phyloP scores from a whole-genome alignment of 73 alveolate species.

The Durusdinium trenchii region DNA sequence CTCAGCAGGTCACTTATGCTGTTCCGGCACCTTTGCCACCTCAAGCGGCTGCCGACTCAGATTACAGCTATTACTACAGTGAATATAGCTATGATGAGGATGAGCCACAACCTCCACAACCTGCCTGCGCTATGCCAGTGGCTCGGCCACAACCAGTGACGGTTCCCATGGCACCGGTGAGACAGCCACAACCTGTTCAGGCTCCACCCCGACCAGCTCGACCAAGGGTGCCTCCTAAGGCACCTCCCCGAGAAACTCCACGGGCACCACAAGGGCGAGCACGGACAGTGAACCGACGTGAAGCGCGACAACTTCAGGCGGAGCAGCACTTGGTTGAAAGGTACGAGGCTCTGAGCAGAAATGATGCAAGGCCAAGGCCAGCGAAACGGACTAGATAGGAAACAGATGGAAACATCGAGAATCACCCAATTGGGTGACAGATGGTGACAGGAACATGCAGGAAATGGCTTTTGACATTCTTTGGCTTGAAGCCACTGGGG shows the following conservation, averaged over 20 bases:
- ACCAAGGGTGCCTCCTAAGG: neutral
- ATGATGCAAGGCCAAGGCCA: too few species aligned
- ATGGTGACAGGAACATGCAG: neutral
- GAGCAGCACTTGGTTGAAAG: constrained; percentile 15
- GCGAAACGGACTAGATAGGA: too few species aligned
- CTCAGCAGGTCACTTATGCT: constrained; percentile 30
- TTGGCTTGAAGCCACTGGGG: constrained; percentile 6
- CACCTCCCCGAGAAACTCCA: neutral
- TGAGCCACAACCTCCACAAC: too few species aligned
- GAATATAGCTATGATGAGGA: constrained; percentile 56
- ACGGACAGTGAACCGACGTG: neutral
- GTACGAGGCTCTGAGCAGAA: constrained; percentile 9
- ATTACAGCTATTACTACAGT: constrained; percentile 60
- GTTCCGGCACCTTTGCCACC: constrained; percentile 33
- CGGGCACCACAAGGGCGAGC: constrained; percentile 15
- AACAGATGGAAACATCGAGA: too few species aligned
- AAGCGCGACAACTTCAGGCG: neutral
- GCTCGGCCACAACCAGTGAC: neutral
- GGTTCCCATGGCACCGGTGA: neutral
- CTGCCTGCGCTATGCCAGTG: too few species aligned
- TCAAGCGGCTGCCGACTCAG: constrained; percentile 24
- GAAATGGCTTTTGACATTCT: neutral
- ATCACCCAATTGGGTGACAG: too few species aligned
- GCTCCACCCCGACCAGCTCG: neutral
- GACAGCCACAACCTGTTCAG: neutral